phyloP scores from a whole-genome alignment of 208 protist species.

The Crithidia brevicula region DNA sequence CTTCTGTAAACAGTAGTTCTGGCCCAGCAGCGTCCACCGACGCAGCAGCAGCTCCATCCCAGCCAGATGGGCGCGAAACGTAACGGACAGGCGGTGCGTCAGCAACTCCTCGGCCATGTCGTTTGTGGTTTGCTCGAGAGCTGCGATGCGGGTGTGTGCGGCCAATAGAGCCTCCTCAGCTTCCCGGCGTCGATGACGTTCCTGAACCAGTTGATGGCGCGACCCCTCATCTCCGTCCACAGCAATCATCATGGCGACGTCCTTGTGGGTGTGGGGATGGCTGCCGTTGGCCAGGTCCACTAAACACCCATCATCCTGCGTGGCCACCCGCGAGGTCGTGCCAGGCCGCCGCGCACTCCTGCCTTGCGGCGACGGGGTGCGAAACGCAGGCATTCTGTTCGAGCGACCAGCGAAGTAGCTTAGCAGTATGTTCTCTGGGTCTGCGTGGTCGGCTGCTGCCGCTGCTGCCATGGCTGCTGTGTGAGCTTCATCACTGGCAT shows the following conservation, averaged over 20 bases:
- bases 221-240: background rate
- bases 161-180: slow-evolving; percentile 37
- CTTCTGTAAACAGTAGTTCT: slow-evolving; percentile 51
- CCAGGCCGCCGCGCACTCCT: background rate
- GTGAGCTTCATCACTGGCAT: too few relatives aligned
- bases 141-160: slow-evolving; percentile 34
- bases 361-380: background rate
- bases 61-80: slow-evolving; percentile 34
- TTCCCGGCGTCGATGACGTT: slow-evolving; percentile 21
- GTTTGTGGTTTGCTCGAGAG: slow-evolving; percentile 56
- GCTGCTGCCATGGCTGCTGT: too few relatives aligned
- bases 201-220: background rate
- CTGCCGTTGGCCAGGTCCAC: background rate
- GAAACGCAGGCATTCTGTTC: background rate
- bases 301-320: background rate
- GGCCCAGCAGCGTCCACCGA: slow-evolving; percentile 26
- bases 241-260: background rate
- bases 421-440: slow-evolving; percentile 19
- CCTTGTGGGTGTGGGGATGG: background rate
- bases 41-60: slow-evolving; percentile 46
- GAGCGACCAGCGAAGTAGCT: slow-evolving; percentile 28
- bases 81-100: slow-evolving; percentile 39
- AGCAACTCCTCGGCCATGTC: slow-evolving; percentile 50
- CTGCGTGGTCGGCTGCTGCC: background rate
- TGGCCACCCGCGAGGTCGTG: background rate